Percentiles rank a stretch among this genome's conserved stretches.
Conservation (phyloP, 371 early-diverging fungal species). For the Mucor lusitanicus region DNA sequence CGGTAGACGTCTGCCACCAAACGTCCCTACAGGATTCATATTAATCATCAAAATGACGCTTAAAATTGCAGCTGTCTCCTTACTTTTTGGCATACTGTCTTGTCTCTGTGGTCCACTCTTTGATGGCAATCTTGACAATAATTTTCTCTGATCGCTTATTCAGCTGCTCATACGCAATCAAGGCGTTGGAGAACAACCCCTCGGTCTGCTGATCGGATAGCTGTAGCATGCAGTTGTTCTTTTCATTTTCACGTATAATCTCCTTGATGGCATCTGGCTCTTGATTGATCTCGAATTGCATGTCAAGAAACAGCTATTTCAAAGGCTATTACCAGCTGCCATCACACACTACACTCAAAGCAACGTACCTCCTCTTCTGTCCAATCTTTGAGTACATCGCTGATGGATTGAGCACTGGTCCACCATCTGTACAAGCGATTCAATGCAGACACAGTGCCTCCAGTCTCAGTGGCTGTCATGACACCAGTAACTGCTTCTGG, state of each 20-base stretch:
- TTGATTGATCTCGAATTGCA: slow-evolving; percentile 51
- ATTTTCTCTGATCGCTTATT: slow-evolving; percentile 53
- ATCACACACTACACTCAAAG: background rate
- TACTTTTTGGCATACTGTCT: slow-evolving; percentile 65
- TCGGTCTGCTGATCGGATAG: slow-evolving; percentile 12
- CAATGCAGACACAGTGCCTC: slow-evolving; percentile 43
- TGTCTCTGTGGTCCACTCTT: slow-evolving; percentile 60
- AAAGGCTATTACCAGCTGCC: background rate
- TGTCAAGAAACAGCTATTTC: slow-evolving; percentile 55
- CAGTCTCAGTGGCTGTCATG: slow-evolving; percentile 37
- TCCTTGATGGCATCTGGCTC: slow-evolving; percentile 4
- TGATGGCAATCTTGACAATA: slow-evolving; percentile 54
- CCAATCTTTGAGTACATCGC: slow-evolving; percentile 50
- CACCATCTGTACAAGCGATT: slow-evolving; percentile 55
- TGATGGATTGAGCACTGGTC: slow-evolving; percentile 47
- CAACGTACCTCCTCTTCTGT: slow-evolving; percentile 56
- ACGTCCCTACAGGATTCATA: slow-evolving; percentile 15
- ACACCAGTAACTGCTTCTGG: slow-evolving; percentile 55
- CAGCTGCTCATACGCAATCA: slow-evolving; percentile 31
- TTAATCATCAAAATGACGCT: background rate
- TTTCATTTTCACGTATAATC: background rate
- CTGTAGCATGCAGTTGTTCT: slow-evolving; percentile 18
- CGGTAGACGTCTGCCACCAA: slow-evolving; percentile 33
- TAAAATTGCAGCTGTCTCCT: background rate
- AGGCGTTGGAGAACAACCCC: slow-evolving; percentile 24